A percentile compares a stretch with the other conserved stretches of the same genome.
phyloP scores from a whole-genome alignment of 106 monocot species.

The Xerophyta viscosa region DNA sequence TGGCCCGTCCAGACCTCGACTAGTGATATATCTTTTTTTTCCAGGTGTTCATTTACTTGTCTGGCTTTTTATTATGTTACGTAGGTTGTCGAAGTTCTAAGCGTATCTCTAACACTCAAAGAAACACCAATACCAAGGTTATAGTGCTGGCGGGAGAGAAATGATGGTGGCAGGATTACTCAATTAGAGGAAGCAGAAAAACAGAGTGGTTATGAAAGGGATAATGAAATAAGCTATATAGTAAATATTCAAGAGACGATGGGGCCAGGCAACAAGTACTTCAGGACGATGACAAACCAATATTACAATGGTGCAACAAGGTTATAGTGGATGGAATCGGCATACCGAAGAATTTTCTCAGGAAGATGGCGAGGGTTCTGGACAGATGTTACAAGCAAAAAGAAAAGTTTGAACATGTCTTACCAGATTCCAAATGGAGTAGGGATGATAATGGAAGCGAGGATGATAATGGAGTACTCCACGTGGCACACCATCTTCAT shows the following conservation, averaged over 20 bases:
- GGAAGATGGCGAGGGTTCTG: conserved; percentile 14
- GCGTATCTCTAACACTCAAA: conserved; percentile 88
- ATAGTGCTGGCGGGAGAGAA: conserved; percentile 89
- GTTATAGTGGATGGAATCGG: conserved; percentile 14
- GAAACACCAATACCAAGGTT: conserved; percentile 98
- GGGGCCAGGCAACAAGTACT: conserved; percentile 13
- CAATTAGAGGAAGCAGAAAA: conserved; percentile 93
- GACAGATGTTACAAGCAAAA: conserved; percentile 24
- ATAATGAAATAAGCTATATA: conserved; percentile 43
- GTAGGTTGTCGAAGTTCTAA: conserved; percentile 96
- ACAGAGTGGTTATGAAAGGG: conserved; percentile 50
- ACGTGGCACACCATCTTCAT: conserved; percentile 30
- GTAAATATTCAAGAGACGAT: conserved; percentile 36
- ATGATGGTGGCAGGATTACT: conserved; percentile 95
- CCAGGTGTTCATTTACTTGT: no score
- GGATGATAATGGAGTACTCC: conserved; percentile 49
- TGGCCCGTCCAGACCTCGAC: no score
- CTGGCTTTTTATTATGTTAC: no score
- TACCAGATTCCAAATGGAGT: conserved; percentile 89
- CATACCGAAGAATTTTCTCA: conserved; percentile 11
- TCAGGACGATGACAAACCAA: conserved; percentile 14
- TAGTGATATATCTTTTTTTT: no score
- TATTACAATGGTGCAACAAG: neutral
- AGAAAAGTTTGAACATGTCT: conserved; percentile 41
- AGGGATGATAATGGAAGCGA: conserved; percentile 77